Evolutionary conservation across 2,329 filamentous ascomycete genomes (phyloP), one percentile per base, ranked within the genome.

Genomic region (Fusarium begoniae): DNA sequence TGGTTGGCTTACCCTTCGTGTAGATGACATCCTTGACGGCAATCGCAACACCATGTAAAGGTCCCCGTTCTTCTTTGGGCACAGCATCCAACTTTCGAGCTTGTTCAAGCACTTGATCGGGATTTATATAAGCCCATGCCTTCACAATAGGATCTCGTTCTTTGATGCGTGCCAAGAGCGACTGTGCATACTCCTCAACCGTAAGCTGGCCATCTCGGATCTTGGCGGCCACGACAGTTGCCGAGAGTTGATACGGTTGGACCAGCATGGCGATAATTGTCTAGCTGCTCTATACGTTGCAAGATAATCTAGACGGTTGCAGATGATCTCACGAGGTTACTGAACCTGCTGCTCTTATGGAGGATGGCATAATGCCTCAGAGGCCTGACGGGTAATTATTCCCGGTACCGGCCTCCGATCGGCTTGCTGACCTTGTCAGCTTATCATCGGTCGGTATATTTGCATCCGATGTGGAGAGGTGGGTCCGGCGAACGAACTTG

Each of bases 181-280:
- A 73, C 47, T 37, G 24, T 0, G 50, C 69, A 13, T 73, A 73
- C 7, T 24, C 35, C 35, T 65, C 80, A 24, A 84, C 80, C 1
- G 43, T 37, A 0, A 69, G n/a, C 8, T 69, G 43, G 7, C 48
- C 66, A n/a, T 69, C 56, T n/a, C 56, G 38, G 5, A 55, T 55
- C 15, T 37, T 69, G 12, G 43, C 38, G 3, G 37, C 59, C 1
- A 30, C 56, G 0, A 50, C 48, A 2, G 56, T 63, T 20, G 66
- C 66, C 7, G 66, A 69, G 6, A 69, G 37, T n/a, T 44, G 50
- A 18, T 69, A 63, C 1, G 43, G 26, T 28, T 69, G 47, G 1
- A 32, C 14, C 1, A 20, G 8, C 56, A 69, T 69, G n/a, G 0
- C 11, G 13, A 22, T 5, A 2, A 20, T 6, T 20, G 6, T 12